phyloP scores from a whole-genome alignment of 345 rosid species.

The Physaria fendleri region DNA sequence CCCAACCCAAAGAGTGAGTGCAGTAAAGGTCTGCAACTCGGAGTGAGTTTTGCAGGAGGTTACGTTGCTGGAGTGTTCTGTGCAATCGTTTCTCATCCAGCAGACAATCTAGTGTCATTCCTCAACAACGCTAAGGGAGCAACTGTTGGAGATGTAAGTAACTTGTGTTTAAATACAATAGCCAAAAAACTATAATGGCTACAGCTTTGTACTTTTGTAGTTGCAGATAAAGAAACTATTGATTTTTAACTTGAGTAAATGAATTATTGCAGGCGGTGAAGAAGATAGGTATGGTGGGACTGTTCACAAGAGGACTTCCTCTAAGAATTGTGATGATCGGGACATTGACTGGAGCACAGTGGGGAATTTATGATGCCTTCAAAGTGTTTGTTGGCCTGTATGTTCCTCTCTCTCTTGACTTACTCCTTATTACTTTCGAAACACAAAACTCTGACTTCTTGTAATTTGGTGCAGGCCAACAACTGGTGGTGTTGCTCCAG shows the following conservation, averaged over 20 bases:
- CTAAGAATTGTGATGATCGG: constrained; percentile 99
- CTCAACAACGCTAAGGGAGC: constrained; percentile 98
- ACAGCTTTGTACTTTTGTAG: background rate
- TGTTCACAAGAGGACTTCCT: constrained; percentile 95
- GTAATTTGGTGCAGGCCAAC: constrained; percentile 60
- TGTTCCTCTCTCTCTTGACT: constrained; percentile 29
- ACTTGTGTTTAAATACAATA: background rate
- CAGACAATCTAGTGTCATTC: constrained; percentile 94
- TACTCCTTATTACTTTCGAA: background rate
- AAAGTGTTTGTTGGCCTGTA: constrained; percentile 97
- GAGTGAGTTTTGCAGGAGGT: constrained; percentile 93
- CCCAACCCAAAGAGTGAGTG: constrained; percentile 84
- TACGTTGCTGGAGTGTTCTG: constrained; percentile 90
- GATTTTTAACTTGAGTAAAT: background rate
- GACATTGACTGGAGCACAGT: constrained; percentile 93
- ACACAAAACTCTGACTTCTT: background rate
- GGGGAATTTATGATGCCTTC: constrained; percentile 97
- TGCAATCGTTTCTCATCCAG: constrained; percentile 88
- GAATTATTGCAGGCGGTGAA: constrained; percentile 73
- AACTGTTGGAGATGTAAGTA: constrained; percentile 88
- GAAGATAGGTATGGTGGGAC: constrained; percentile 84
- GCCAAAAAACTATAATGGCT: background rate
- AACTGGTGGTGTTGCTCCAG: constrained; percentile 82
- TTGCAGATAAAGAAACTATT: background rate
- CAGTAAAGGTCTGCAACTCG: constrained; percentile 81